These are phyloP conservation scores for Sideroxylon spinosum DNA, from an alignment of 179 eudicot genomes.

Conservation along the genomic window DNA sequence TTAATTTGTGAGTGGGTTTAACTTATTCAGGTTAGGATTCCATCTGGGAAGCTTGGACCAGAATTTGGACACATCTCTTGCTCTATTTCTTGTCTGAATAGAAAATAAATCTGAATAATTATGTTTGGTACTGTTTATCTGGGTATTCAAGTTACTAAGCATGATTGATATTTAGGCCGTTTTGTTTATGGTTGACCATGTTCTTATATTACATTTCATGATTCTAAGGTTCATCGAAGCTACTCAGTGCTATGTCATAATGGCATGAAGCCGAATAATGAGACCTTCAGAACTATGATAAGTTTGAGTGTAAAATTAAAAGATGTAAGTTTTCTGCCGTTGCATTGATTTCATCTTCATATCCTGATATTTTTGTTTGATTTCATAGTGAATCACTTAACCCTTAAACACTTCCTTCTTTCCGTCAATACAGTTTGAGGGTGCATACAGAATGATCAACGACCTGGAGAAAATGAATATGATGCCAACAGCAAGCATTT, in stretches of 20 bases:
- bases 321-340: slow-evolving; percentile 61
- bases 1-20: not conserved
- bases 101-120: not conserved
- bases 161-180: not conserved
- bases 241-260: slow-evolving; percentile 45
- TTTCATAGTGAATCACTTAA: not conserved
- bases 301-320: slow-evolving; percentile 61
- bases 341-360: slow-evolving; percentile 9
- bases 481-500: slow-evolving; percentile 58
- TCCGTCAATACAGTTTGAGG: slow-evolving; percentile 49
- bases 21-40: not conserved
- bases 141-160: slow-evolving; percentile 5
- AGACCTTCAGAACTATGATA: slow-evolving; percentile 77
- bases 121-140: not conserved
- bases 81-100: not conserved
- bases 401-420: slow-evolving; percentile 4
- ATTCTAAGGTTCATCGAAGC: slow-evolving; percentile 63
- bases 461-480: slow-evolving; percentile 50
- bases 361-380: not conserved
- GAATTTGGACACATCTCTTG: not conserved
- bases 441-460: slow-evolving; percentile 59
- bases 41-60: not conserved
- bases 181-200: not conserved
- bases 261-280: slow-evolving; percentile 49
- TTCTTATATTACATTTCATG: not conserved